A percentile compares a stretch with the other conserved stretches of the same genome.
phyloP scores from a whole-genome alignment of 768 basidiomycete genomes.

The Aureoboletus auriporus region DNA sequence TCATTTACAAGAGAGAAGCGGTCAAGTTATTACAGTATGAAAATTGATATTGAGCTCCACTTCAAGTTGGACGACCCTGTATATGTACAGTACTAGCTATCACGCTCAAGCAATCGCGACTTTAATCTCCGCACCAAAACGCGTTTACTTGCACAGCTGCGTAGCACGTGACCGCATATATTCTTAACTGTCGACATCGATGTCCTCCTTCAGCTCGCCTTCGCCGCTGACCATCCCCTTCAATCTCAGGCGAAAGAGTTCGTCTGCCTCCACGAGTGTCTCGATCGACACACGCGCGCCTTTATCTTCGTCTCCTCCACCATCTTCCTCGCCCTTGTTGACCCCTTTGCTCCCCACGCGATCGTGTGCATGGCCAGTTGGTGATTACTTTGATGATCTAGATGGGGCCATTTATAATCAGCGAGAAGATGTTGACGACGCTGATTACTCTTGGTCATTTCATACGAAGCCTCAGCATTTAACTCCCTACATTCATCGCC shows the following conservation, averaged over 20 bases:
- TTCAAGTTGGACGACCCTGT: too few species aligned
- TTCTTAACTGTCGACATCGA: constrained; percentile 25
- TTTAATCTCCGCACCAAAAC: constrained; percentile 33
- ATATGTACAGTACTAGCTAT: background rate
- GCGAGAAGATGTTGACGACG: background rate
- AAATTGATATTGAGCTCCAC: too few species aligned
- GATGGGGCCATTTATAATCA: background rate
- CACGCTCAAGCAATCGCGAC: background rate
- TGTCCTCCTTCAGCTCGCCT: constrained; percentile 15
- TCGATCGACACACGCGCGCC: constrained; percentile 1
- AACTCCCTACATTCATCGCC: background rate
- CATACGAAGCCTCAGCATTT: background rate
- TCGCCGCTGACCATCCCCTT: constrained; percentile 15
- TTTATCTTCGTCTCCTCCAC: constrained; percentile 14
- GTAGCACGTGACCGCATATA: constrained; percentile 30
- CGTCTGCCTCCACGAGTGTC: constrained; percentile 12
- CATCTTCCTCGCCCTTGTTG: constrained; percentile 17
- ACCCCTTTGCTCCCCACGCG: constrained; percentile 14
- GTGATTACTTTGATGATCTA: constrained; percentile 1
- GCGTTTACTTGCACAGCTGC: constrained; percentile 24
- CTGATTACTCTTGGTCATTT: constrained; percentile 2
- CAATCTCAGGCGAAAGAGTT: constrained; percentile 21
- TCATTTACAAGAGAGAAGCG: too few species aligned
- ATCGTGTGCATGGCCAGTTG: constrained; percentile 4
- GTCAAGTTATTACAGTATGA: too few species aligned